Evolutionary conservation across 2,329 filamentous ascomycete species (phyloP).

Genomic region (Xylaria sp.): DNA sequence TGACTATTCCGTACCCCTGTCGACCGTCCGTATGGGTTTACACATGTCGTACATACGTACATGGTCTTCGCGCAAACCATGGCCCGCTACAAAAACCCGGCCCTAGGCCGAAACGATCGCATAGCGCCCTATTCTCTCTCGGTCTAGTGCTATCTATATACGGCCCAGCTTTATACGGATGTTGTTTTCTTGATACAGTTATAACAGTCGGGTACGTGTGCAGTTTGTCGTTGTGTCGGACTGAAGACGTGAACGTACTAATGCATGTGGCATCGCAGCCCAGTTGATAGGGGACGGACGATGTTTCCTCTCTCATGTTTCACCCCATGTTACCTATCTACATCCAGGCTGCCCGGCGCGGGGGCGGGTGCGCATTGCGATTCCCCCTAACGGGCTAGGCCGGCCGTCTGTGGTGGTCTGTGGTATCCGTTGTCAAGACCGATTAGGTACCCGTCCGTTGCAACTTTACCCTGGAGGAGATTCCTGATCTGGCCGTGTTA

Average conservation of each 20-base stretch:
- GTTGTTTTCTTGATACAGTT: not conserved
- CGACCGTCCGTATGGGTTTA: conserved; percentile 33
- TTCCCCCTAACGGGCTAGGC: conserved; percentile 17
- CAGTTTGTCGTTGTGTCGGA: conserved; percentile 17
- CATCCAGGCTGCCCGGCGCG: conserved; percentile 11
- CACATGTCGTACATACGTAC: conserved; percentile 39
- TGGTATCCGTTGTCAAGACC: conserved; percentile 4
- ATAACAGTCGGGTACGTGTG: conserved; percentile 18
- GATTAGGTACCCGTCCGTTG: conserved; percentile 4
- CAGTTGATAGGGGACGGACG: not conserved
- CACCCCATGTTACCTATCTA: conserved; percentile 20
- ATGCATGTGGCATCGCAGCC: conserved; percentile 6
- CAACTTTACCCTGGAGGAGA: conserved; percentile 13
- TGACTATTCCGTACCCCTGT: conserved; percentile 30
- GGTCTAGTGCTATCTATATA: conserved; percentile 5
- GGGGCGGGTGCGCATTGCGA: conserved; percentile 14
- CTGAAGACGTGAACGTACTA: conserved; percentile 8
- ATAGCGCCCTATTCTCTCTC: conserved; percentile 22
- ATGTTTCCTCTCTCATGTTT: conserved; percentile 13
- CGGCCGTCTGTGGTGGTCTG: conserved; percentile 3
- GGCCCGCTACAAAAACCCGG: conserved; percentile 27
- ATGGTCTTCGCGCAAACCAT: conserved; percentile 32
- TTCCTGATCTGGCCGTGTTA: conserved; percentile 26
- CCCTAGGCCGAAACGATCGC: conserved; percentile 33
- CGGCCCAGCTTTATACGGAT: conserved; percentile 1